Conservation (phyloP, 2,329 filamentous ascomycete genomes). For the Parastagonospora avenae region DNA sequence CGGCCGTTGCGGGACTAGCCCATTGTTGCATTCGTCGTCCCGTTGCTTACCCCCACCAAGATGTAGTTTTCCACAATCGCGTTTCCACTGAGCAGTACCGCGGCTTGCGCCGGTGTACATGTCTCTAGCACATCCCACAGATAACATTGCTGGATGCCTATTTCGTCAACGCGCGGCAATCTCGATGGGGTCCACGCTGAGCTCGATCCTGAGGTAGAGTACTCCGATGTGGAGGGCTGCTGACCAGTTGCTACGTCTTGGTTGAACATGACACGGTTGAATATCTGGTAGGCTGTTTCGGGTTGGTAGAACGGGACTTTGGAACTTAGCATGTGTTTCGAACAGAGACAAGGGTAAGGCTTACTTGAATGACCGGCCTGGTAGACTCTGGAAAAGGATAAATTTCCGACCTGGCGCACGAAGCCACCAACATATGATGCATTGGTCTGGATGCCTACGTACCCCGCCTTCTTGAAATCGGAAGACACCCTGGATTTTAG, state of each 20-base stretch:
- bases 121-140: conserved; percentile 18
- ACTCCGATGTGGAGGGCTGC: background rate
- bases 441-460: conserved; percentile 71
- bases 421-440: conserved; percentile 68
- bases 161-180: background rate
- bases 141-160: conserved; percentile 11
- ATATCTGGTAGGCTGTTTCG: conserved; percentile 56
- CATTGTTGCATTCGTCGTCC: background rate
- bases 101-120: conserved; percentile 9
- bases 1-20: background rate
- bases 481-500: conserved; percentile 56
- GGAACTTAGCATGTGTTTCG: conserved; percentile 43
- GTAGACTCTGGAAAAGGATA: conserved; percentile 55
- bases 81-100: conserved; percentile 7
- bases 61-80: conserved; percentile 11
- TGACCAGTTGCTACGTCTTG: conserved; percentile 58
- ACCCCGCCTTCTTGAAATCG: conserved; percentile 68
- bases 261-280: conserved; percentile 54
- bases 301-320: conserved; percentile 11
- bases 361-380: conserved; percentile 55
- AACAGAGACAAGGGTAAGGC: conserved; percentile 36
- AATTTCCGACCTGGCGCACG: conserved; percentile 74
- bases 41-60: conserved; percentile 9
- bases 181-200: conserved; percentile 7
- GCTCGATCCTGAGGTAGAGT: conserved; percentile 2